Conservation (phyloP, 768 basidiomycete species). For the Neoboletus brunneissimus region DNA sequence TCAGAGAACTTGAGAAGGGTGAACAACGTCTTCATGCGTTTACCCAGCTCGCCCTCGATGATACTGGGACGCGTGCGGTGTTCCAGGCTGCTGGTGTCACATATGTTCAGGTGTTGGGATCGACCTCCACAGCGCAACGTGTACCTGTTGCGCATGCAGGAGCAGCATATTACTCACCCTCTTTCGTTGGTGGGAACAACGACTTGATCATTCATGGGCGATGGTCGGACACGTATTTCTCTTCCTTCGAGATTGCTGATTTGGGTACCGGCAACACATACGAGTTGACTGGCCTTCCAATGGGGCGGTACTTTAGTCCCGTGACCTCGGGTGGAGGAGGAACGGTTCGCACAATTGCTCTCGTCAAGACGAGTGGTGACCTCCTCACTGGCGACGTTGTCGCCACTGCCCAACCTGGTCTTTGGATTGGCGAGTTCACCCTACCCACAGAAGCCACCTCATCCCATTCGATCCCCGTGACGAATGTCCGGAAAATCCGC, state of each 20-base stretch:
- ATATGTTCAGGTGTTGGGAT: slow-evolving; percentile 24
- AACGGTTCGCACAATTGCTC: slow-evolving; percentile 49
- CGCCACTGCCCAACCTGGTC: slow-evolving; percentile 59
- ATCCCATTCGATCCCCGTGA: slow-evolving; percentile 35
- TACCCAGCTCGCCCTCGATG: slow-evolving; percentile 56
- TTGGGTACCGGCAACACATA: slow-evolving; percentile 41
- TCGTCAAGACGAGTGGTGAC: slow-evolving; percentile 61
- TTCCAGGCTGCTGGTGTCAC: slow-evolving; percentile 65
- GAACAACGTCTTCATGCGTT: slow-evolving; percentile 61
- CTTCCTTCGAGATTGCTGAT: slow-evolving; percentile 64
- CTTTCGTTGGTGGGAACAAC: slow-evolving; percentile 43
- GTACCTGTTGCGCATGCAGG: slow-evolving; percentile 48
- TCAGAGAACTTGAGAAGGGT: slow-evolving; percentile 52
- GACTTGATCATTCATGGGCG: slow-evolving; percentile 59
- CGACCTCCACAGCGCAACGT: slow-evolving; percentile 33
- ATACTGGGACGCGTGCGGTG: slow-evolving; percentile 49
- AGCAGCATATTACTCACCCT: slow-evolving; percentile 64
- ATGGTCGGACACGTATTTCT: slow-evolving; percentile 65
- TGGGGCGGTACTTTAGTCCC: slow-evolving; percentile 65
- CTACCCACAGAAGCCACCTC: slow-evolving; percentile 39
- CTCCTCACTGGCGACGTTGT: slow-evolving; percentile 59
- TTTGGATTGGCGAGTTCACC: slow-evolving; percentile 61
- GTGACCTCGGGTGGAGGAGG: slow-evolving; percentile 47
- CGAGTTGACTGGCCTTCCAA: slow-evolving; percentile 54
- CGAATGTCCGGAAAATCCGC: slow-evolving; percentile 49